phyloP scores from a whole-genome alignment of 208 protist genomes.

The Wallacemonas collosoma region DNA sequence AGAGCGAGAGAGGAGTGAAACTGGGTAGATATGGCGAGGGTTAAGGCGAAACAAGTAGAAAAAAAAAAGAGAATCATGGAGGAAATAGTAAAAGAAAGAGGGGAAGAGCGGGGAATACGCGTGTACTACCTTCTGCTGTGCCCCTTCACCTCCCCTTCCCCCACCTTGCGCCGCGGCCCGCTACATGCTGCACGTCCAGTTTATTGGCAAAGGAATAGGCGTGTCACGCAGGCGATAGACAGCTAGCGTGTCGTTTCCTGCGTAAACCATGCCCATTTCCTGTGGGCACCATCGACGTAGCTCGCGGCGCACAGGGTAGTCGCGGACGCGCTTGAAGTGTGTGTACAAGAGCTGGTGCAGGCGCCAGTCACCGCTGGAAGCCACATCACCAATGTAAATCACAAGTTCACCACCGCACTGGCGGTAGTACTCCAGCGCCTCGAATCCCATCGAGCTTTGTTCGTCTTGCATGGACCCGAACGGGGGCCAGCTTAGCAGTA shows the following conservation, averaged over 20 bases:
- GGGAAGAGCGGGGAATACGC: too few species aligned
- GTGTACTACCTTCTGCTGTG: too few species aligned
- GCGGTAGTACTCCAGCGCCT: slow-evolving; percentile 86
- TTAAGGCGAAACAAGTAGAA: slow-evolving; percentile 12
- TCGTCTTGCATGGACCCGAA: slow-evolving; percentile 88
- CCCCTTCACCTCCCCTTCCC: too few species aligned
- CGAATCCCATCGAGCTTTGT: slow-evolving; percentile 91
- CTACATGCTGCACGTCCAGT: slow-evolving; percentile 21
- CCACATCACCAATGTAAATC: slow-evolving; percentile 90
- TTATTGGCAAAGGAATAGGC: slow-evolving; percentile 30
- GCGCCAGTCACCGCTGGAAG: slow-evolving; percentile 87
- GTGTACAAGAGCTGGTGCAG: slow-evolving; percentile 86
- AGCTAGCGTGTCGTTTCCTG: slow-evolving; percentile 88
- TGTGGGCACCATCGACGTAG: slow-evolving; percentile 84
- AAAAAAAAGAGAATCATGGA: slow-evolving; percentile 6
- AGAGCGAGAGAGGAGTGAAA: slow-evolving; percentile 15
- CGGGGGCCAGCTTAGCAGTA: slow-evolving; percentile 89
- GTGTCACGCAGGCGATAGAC: slow-evolving; percentile 75
- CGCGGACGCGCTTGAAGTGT: slow-evolving; percentile 81
- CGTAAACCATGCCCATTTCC: slow-evolving; percentile 90
- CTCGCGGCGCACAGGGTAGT: slow-evolving; percentile 85
- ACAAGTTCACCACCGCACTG: slow-evolving; percentile 67
- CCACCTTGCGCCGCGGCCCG: background rate
- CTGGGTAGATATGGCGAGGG: background rate
- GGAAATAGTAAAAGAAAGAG: too few species aligned